Base-by-base conservation (phyloP, 441 rosid genomes). In the Populus hybrid region DNA sequence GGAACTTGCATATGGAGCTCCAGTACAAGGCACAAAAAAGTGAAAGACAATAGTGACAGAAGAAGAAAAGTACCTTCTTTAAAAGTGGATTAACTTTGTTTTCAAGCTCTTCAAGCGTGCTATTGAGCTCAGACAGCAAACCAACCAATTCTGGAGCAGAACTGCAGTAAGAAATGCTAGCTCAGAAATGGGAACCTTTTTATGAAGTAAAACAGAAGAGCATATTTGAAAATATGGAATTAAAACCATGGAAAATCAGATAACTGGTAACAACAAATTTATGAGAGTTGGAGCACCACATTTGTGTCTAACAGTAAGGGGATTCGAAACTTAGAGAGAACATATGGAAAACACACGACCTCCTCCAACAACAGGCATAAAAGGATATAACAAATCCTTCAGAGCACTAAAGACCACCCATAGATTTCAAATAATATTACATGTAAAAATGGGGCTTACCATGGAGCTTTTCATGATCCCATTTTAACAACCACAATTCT, bases 71-170 rank as follows among this genome's bases (percentile, higher is more conserved):
- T 85, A 95, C 99, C 97, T 82, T 90, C 80, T 31, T 80, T 77
- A 95, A 63, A 69, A 91, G 83, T 1, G 98, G 97, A 80, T 89
- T 89, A 79, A 94, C 86, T 85, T 87, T 85, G 77, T 61, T 83
- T 82, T 92, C 92, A 81, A 95, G 92, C 87, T 91, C 86, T 35
- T 89, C 88, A 36, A 88, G 79, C 50, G 98, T 84, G 82, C 84
- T 88, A 45, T 90, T 88, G 75, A 94, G 86, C 86, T 92, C 98
- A 24, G 93, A 90, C 77, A 91, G 88, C 80, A 95, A 87, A 81
- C 91, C 93, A 68, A 92, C 90, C 76, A 94, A 83, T 77, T 95
- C 98, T 45, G 99, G 98, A 64, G 97, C 97, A 87, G 92, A 89
- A 77, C 93, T 94, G 91, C 3, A 79, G 20, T 7, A 75, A 31